Conservation (phyloP, 1,139 yeast species). For the Kodamaea plutei region DNA sequence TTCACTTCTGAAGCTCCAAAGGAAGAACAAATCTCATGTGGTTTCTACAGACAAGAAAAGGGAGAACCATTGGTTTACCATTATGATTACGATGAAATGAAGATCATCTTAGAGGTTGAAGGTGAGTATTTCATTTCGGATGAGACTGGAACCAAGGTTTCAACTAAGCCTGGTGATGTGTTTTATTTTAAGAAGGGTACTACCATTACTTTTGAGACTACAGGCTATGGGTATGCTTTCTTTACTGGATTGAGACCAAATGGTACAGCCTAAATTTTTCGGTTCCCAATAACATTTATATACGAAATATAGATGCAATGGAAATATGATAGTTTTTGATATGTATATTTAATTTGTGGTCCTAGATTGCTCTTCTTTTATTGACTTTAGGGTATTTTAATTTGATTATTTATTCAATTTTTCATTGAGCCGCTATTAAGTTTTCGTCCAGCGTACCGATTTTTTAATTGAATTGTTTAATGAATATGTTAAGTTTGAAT, state of each 20-base stretch:
- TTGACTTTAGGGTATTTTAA: no score
- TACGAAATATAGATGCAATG: no score
- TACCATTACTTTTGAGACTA: constrained; percentile 62
- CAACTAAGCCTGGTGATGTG: constrained; percentile 62
- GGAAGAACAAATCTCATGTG: constrained; percentile 57
- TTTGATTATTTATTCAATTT: no score
- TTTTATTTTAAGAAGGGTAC: constrained; percentile 63
- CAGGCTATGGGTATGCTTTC: constrained; percentile 60
- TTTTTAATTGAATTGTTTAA: no score
- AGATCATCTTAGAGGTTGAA: constrained; percentile 59
- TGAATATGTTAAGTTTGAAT: no score
- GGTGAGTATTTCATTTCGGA: constrained; percentile 61
- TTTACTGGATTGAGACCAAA: constrained; percentile 61
- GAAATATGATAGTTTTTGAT: no score
- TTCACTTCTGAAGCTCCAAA: constrained; percentile 56
- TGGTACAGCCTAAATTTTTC: constrained; percentile 22
- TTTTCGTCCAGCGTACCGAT: no score
- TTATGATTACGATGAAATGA: constrained; percentile 69
- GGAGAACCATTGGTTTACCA: constrained; percentile 64
- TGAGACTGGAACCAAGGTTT: constrained; percentile 56
- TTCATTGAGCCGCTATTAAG: no score
- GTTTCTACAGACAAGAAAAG: constrained; percentile 63
- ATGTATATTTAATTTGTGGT: no score
- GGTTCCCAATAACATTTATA: no score
- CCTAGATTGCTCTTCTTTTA: no score